Conservation (phyloP, 495 filamentous ascomycete species). For the Penicillium dipodomyicola region DNA sequence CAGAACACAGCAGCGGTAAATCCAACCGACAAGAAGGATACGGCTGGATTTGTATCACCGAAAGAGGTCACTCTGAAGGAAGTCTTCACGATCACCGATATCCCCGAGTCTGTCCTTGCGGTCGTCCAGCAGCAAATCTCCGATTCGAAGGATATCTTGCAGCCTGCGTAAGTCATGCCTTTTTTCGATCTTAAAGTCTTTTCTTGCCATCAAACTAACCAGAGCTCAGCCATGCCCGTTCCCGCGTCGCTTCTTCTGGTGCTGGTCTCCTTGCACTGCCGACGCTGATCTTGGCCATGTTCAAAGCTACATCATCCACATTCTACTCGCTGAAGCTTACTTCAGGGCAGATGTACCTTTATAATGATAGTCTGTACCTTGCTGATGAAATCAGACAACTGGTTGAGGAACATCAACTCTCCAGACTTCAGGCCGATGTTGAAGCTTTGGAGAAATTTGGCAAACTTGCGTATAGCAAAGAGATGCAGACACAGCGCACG, state of each 20-base stretch:
- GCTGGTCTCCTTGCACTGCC: slow-evolving; percentile 76
- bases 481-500: slow-evolving; percentile 82
- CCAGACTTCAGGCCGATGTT: slow-evolving; percentile 67
- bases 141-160: slow-evolving; percentile 64
- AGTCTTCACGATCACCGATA: slow-evolving; percentile 79
- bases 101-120: slow-evolving; percentile 72
- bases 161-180: slow-evolving; percentile 46
- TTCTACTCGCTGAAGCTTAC: slow-evolving; percentile 65
- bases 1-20: slow-evolving; percentile 17
- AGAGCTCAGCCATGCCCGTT: slow-evolving; percentile 38
- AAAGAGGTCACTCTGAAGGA: slow-evolving; percentile 77
- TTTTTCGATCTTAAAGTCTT: background rate
- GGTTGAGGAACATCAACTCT: slow-evolving; percentile 42
- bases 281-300: slow-evolving; percentile 82
- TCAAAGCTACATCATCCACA: slow-evolving; percentile 77
- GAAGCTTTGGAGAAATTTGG: slow-evolving; percentile 73
- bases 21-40: slow-evolving; percentile 16
- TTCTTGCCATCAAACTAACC: slow-evolving; percentile 24
- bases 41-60: slow-evolving; percentile 24
- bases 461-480: slow-evolving; percentile 78
- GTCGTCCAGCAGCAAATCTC: slow-evolving; percentile 66
- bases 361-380: slow-evolving; percentile 85
- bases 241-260: slow-evolving; percentile 67
- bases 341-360: slow-evolving; percentile 84
- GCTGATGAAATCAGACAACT: slow-evolving; percentile 67